Conservation (phyloP, 768 basidiomycete species). For the Boletus rufocinnamomeus region DNA sequence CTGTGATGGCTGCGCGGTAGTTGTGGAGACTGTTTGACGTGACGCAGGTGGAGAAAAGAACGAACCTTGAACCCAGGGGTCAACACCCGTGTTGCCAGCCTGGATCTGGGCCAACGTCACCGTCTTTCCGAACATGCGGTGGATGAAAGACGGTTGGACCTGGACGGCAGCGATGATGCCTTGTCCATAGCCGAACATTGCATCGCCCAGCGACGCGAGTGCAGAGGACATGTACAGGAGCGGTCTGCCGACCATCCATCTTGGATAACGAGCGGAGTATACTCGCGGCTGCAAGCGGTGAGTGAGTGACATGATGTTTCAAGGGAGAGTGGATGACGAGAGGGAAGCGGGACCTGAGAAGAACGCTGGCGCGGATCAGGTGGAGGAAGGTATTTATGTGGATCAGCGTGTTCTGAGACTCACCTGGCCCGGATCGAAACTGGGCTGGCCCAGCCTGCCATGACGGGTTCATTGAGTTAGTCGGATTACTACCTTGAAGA, state of each 20-base stretch:
- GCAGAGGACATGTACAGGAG: constrained; percentile 54
- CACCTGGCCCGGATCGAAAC: constrained; percentile 21
- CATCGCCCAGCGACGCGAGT: constrained; percentile 56
- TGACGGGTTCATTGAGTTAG: background rate
- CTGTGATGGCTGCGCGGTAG: constrained; percentile 43
- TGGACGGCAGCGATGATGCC: constrained; percentile 54
- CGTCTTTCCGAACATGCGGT: constrained; percentile 46
- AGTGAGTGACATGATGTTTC: constrained; percentile 24
- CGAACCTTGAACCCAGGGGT: constrained; percentile 50
- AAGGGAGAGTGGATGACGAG: constrained; percentile 9
- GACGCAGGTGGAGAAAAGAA: background rate
- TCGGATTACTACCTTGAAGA: background rate
- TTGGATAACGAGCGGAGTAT: constrained; percentile 50
- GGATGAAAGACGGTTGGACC: constrained; percentile 54
- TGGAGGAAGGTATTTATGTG: constrained; percentile 27
- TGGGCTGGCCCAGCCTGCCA: constrained; percentile 9
- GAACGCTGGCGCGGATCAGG: background rate
- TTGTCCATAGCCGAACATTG: constrained; percentile 58
- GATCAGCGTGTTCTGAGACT: constrained; percentile 17
- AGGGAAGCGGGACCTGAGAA: background rate
- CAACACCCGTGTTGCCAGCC: constrained; percentile 44
- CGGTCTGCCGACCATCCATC: constrained; percentile 52
- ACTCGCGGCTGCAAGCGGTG: constrained; percentile 37
- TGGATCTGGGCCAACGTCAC: constrained; percentile 49
- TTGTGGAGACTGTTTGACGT: background rate